Evolutionary conservation across 148 eudicot species (phyloP).

Genomic region (Camellia lanceoleosa): DNA sequence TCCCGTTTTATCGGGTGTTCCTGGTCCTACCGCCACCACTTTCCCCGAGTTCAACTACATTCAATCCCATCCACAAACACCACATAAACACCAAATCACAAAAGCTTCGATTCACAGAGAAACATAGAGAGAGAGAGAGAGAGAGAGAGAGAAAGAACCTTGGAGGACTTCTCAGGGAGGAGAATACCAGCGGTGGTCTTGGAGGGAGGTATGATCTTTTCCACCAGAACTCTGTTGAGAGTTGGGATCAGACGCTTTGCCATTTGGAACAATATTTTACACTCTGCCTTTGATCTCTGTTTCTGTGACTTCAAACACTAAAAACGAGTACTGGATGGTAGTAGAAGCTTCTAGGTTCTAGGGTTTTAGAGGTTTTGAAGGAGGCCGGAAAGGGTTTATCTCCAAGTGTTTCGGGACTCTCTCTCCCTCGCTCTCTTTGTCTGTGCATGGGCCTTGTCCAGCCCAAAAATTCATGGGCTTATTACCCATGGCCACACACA

Average conservation of each 20-base stretch:
- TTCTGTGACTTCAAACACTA: too few species aligned
- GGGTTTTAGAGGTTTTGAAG: too few species aligned
- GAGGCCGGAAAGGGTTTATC: too few species aligned
- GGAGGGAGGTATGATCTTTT: slow-evolving; percentile 49
- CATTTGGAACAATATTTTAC: slow-evolving; percentile 18
- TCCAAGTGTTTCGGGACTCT: too few species aligned
- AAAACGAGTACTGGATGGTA: too few species aligned
- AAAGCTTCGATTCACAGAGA: not conserved
- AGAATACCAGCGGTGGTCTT: slow-evolving; percentile 54
- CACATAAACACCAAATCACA: not conserved
- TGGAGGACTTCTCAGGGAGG: slow-evolving; percentile 54
- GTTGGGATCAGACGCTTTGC: slow-evolving; percentile 55
- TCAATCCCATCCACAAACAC: not conserved
- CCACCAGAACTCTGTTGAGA: slow-evolving; percentile 52
- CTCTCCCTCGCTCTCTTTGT: too few species aligned
- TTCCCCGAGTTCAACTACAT: slow-evolving; percentile 74
- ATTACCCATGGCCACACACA: too few species aligned
- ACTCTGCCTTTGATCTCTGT: not conserved
- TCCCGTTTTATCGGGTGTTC: slow-evolving; percentile 46
- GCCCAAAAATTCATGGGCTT: too few species aligned
- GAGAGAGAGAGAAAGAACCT: slow-evolving; percentile 25
- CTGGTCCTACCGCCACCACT: slow-evolving; percentile 86
- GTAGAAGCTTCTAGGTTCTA: too few species aligned
- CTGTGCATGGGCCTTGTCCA: too few species aligned
- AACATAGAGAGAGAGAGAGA: too few species aligned